phyloP scores from a whole-genome alignment of 164 flowering plant species.

The Piper betle region DNA sequence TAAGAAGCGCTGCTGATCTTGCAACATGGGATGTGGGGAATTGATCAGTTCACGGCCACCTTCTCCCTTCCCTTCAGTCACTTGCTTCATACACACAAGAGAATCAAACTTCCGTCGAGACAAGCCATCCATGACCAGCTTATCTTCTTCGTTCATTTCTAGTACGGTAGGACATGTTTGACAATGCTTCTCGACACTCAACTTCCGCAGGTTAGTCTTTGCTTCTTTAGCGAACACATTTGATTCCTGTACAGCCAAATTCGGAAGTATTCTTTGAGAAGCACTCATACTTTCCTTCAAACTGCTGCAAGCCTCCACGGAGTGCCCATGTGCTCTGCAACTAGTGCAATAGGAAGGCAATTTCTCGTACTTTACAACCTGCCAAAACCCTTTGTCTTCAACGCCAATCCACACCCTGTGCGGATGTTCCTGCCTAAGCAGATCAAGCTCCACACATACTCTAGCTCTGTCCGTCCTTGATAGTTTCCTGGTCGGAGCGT shows the following conservation, averaged over 20 bases:
- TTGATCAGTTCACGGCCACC: too few relatives aligned
- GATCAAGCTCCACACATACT: conserved; percentile 4
- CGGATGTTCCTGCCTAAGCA: not conserved
- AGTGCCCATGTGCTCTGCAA: not conserved
- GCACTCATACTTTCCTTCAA: too few relatives aligned
- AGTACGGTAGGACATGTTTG: not conserved
- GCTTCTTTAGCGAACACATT: not conserved
- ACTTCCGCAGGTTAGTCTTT: not conserved
- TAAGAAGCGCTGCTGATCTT: too few relatives aligned
- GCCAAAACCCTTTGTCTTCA: not conserved
- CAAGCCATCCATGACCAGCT: not conserved
- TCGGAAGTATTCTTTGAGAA: too few relatives aligned
- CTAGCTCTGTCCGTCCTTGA: not conserved
- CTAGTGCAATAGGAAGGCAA: not conserved
- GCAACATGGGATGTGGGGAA: too few relatives aligned
- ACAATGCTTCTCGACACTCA: not conserved
- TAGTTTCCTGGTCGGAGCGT: not conserved
- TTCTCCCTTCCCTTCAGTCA: too few relatives aligned
- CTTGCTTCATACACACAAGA: too few relatives aligned
- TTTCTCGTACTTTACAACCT: not conserved
- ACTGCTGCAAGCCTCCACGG: not conserved
- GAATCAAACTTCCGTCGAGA: too few relatives aligned
- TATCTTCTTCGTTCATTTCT: not conserved
- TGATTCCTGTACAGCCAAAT: too few relatives aligned
- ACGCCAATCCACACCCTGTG: not conserved